These are phyloP conservation scores for Saccharomycopsis microspora DNA, from an alignment of 805 yeast species.

Conservation along the genomic window DNA sequence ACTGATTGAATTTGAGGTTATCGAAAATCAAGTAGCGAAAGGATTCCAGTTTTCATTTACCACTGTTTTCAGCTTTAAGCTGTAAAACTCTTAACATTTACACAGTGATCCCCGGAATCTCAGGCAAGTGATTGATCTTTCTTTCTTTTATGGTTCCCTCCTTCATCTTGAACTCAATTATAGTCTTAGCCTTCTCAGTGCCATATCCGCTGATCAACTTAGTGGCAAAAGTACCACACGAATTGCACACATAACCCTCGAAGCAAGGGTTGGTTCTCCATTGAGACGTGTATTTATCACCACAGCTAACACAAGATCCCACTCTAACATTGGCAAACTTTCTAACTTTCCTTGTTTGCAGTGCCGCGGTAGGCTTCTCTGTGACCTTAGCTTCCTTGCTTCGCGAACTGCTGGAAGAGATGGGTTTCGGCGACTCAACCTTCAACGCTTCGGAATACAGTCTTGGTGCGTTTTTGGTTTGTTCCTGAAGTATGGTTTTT, in stretches of 20 bases:
- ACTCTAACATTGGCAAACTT: neutral
- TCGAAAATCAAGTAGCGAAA: no score
- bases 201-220: constrained; percentile 4
- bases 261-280: constrained; percentile 8
- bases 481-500: no score
- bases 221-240: constrained; percentile 7
- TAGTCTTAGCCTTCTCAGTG: neutral
- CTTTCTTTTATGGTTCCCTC: constrained; percentile 1
- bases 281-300: constrained; percentile 3
- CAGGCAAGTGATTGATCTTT: no score
- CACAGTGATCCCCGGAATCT: no score
- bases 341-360: no score
- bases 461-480: no score
- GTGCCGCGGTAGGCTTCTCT: neutral
- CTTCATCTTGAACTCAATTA: constrained; percentile 3
- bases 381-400: neutral
- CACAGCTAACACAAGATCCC: constrained; percentile 6
- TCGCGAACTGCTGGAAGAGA: neutral
- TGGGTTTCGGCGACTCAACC: no score
- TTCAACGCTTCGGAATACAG: no score
- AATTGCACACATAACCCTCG: constrained; percentile 10
- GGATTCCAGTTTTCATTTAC: no score
- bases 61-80: no score
- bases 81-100: no score
- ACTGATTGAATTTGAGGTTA: no score